phyloP scores from a whole-genome alignment of 306 rosid species.

The Begonia peltatifolia region DNA sequence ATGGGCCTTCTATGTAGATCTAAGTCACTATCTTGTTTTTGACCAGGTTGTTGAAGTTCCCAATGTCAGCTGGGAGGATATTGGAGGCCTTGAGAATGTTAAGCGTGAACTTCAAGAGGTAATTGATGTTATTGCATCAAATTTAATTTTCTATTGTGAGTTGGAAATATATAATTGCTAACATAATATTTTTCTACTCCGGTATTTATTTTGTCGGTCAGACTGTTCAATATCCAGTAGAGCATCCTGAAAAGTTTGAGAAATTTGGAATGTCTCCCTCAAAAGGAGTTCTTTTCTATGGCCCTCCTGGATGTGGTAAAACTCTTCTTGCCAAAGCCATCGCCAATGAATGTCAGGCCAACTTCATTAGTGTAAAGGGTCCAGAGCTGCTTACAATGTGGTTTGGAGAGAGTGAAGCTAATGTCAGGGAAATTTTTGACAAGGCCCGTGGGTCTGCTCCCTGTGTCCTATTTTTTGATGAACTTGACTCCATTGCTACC shows the following conservation, averaged over 20 bases:
- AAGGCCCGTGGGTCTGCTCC: constrained; percentile 23
- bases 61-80: constrained; percentile 17
- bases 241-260: constrained; percentile 25
- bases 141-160: too few relatives aligned
- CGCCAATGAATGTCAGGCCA: constrained; percentile 30
- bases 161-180: too few relatives aligned
- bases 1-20: not conserved
- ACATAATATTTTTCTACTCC: too few relatives aligned
- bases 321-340: constrained; percentile 25
- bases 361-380: constrained; percentile 25
- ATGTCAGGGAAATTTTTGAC: constrained; percentile 22
- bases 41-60: constrained; percentile 17
- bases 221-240: constrained; percentile 25
- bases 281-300: constrained; percentile 29
- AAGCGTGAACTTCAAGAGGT: constrained; percentile 28
- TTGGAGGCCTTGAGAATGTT: constrained; percentile 22
- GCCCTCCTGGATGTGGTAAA: constrained; percentile 31
- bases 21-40: not conserved
- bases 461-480: constrained; percentile 23
- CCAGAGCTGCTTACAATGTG: constrained; percentile 22
- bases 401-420: constrained; percentile 24
- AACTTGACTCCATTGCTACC: constrained; percentile 25
- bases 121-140: not conserved
- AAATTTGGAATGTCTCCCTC: constrained; percentile 24
- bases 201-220: not conserved